phyloP scores from a whole-genome alignment of 2,329 filamentous ascomycete genomes.

The Fonsecaea pedrosoi region DNA sequence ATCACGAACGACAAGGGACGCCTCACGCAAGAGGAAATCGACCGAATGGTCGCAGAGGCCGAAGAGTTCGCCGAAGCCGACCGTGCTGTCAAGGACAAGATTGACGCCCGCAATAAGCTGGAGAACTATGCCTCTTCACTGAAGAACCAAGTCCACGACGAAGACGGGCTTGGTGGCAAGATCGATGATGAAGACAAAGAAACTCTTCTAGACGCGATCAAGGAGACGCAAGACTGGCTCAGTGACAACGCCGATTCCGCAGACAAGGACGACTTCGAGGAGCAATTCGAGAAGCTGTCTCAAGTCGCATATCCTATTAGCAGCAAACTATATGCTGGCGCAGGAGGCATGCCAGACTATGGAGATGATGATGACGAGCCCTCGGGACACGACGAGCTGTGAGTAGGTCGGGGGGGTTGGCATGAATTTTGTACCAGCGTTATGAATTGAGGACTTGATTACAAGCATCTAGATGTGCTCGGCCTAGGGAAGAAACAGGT shows the following conservation, averaged over 20 bases:
- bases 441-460: slow-evolving; percentile 21
- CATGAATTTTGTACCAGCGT: slow-evolving; percentile 27
- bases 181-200: slow-evolving; percentile 99
- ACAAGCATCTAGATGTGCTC: slow-evolving; percentile 33
- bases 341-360: slow-evolving; percentile 65
- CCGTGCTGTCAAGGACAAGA: slow-evolving; percentile 96
- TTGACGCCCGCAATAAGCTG: slow-evolving; percentile 92
- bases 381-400: slow-evolving; percentile 77
- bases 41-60: slow-evolving; percentile 98
- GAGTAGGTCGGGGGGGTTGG: slow-evolving; percentile 21
- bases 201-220: slow-evolving; percentile 90
- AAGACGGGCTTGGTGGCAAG: slow-evolving; percentile 96
- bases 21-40: slow-evolving; percentile 94
- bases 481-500: slow-evolving; percentile 9
- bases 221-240: slow-evolving; percentile 96
- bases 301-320: slow-evolving; percentile 98
- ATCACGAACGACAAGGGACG: slow-evolving; percentile 99
- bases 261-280: slow-evolving; percentile 91
- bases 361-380: slow-evolving; percentile 68
- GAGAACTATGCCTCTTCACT: slow-evolving; percentile 99
- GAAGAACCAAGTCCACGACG: slow-evolving; percentile 98
- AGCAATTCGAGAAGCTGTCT: slow-evolving; percentile 99
- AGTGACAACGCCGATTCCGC: slow-evolving; percentile 91
- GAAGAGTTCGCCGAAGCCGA: slow-evolving; percentile 99
- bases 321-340: slow-evolving; percentile 88